Percentiles rank a stretch among this genome's conserved stretches.
These are phyloP conservation scores for Ashbya aceris DNA, from an alignment of 1,139 yeast species.

Conservation along the genomic window DNA sequence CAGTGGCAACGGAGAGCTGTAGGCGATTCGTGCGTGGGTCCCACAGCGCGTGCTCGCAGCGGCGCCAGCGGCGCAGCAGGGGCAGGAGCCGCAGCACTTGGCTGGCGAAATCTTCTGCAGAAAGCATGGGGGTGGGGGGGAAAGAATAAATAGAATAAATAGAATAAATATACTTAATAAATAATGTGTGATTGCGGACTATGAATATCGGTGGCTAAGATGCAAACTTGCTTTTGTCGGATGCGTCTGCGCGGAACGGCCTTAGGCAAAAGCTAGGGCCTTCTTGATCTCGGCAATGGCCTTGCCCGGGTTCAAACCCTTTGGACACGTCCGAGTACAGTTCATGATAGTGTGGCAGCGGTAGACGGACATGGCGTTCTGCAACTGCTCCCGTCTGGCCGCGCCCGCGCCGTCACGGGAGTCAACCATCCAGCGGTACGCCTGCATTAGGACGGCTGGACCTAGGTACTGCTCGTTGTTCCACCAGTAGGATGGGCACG, in stretches of 20 bases:
- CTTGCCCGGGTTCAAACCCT: conserved; percentile 95
- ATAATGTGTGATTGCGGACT: neutral
- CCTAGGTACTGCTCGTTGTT: conserved; percentile 98
- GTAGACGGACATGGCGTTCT: conserved; percentile 95
- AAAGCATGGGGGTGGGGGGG: no score
- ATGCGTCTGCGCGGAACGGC: neutral
- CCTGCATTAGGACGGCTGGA: conserved; percentile 98
- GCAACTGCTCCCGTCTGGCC: conserved; percentile 78
- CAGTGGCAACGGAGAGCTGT: neutral
- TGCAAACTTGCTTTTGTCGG: no score
- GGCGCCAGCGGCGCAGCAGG: conserved; percentile 4
- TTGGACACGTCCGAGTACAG: conserved; percentile 97
- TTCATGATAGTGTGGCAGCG: conserved; percentile 99
- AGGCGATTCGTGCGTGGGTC: neutral
- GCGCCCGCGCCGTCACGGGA: conserved; percentile 88
- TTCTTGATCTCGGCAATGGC: conserved; percentile 98
- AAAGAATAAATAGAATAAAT: neutral
- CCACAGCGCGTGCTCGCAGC: conserved; percentile 2
- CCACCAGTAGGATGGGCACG: conserved; percentile 99
- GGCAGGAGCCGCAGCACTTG: conserved; percentile 2
- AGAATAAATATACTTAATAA: conserved; percentile 4
- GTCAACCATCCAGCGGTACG: conserved; percentile 97
- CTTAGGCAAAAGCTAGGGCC: conserved; percentile 50
- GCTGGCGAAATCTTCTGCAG: no score
- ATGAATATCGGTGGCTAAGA: no score